Conservation (phyloP, 768 basidiomycete genomes). For the Lentinula lateritia region DNA sequence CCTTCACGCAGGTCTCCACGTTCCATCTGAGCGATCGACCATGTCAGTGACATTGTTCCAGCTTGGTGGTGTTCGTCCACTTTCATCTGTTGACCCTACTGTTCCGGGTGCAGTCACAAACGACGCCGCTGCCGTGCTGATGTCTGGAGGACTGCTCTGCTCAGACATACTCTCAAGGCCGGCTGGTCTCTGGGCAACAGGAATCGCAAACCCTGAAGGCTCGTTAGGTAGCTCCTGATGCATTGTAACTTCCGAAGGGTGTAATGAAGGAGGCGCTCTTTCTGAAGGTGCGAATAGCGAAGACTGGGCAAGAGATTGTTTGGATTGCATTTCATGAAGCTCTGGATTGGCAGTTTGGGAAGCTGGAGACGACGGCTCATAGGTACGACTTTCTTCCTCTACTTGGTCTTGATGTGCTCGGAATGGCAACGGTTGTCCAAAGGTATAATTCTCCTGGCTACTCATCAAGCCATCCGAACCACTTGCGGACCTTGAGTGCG, state of each 20-base stretch:
- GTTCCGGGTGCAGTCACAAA: slow-evolving; percentile 66
- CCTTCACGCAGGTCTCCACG: slow-evolving; percentile 34
- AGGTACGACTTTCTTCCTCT: slow-evolving; percentile 1
- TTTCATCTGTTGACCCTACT: slow-evolving; percentile 45
- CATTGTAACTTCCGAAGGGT: slow-evolving; percentile 16
- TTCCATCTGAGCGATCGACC: slow-evolving; percentile 31
- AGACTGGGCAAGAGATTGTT: slow-evolving; percentile 9
- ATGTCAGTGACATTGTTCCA: slow-evolving; percentile 41
- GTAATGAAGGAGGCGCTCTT: slow-evolving; percentile 3
- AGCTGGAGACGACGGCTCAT: not conserved
- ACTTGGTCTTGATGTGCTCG: slow-evolving; percentile 23
- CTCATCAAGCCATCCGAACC: slow-evolving; percentile 40
- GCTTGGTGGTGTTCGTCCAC: slow-evolving; percentile 40
- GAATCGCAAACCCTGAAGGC: slow-evolving; percentile 19
- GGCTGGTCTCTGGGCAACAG: slow-evolving; percentile 10
- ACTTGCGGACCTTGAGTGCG: slow-evolving; percentile 47
- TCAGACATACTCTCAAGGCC: slow-evolving; percentile 12
- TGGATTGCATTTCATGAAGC: not conserved
- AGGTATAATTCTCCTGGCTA: slow-evolving; percentile 68
- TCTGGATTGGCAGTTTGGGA: not conserved
- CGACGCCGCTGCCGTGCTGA: slow-evolving; percentile 66
- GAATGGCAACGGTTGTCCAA: slow-evolving; percentile 54
- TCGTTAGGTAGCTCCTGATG: slow-evolving; percentile 2
- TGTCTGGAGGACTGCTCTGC: slow-evolving; percentile 45
- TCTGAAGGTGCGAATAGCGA: not conserved